Evolutionary conservation across 2,329 filamentous ascomycete genomes (phyloP).

Genomic region (Coccinonectria pachysandricola): DNA sequence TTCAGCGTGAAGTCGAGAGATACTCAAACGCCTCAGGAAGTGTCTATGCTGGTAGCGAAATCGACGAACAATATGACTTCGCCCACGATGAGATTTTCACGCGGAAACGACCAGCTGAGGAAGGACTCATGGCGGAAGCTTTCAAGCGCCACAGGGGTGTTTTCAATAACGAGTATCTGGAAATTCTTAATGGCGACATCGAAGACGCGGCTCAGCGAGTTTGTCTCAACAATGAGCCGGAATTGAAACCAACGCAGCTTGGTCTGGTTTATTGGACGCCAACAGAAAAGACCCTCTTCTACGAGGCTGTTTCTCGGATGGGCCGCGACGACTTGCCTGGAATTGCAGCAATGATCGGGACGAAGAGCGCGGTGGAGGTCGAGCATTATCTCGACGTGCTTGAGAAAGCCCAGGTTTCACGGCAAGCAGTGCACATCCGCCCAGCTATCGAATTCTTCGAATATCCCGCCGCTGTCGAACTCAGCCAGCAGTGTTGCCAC

Average conservation of each 20-base stretch:
- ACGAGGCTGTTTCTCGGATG: slow-evolving; percentile 51
- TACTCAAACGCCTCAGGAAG: slow-evolving; percentile 7
- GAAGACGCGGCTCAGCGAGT: slow-evolving; percentile 36
- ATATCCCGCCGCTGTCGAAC: slow-evolving; percentile 61
- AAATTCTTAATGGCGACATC: slow-evolving; percentile 47
- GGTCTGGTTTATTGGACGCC: slow-evolving; percentile 62
- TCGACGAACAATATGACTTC: slow-evolving; percentile 4
- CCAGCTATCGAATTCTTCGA: slow-evolving; percentile 38
- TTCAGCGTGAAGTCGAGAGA: slow-evolving; percentile 3
- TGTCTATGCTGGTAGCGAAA: slow-evolving; percentile 8
- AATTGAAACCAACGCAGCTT: slow-evolving; percentile 43
- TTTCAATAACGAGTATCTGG: slow-evolving; percentile 37
- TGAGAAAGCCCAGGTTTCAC: slow-evolving; percentile 34
- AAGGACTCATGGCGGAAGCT: slow-evolving; percentile 17
- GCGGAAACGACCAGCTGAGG: slow-evolving; percentile 22
- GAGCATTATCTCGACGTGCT: slow-evolving; percentile 58
- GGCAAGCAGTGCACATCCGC: slow-evolving; percentile 25
- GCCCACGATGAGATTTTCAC: slow-evolving; percentile 6
- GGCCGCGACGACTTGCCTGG: slow-evolving; percentile 52
- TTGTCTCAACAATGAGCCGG: slow-evolving; percentile 19
- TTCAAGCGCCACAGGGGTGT: slow-evolving; percentile 35
- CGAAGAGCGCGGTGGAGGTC: slow-evolving; percentile 68
- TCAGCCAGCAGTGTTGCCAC: slow-evolving; percentile 54
- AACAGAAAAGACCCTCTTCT: slow-evolving; percentile 62
- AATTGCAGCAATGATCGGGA: slow-evolving; percentile 53